A percentile compares a stretch with the other conserved stretches of the same genome.
Conservation (phyloP, 192 early-diverging fungal species). For the Mortierella antarctica region DNA sequence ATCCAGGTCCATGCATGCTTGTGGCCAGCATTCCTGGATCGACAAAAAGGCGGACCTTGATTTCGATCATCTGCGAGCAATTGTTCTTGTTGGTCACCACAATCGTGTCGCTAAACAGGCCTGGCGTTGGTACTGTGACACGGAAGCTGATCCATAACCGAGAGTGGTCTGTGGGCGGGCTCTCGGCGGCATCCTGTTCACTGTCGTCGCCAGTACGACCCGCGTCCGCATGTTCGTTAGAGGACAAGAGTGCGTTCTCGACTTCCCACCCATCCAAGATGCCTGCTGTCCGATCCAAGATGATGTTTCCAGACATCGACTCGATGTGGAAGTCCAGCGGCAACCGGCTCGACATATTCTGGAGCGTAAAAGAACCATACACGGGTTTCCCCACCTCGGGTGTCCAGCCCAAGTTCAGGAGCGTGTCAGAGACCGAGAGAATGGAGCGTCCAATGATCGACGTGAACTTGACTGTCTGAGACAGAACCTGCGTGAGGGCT, state of each 20-base stretch:
- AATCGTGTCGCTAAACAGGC: constrained; percentile 70
- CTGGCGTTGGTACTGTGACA: constrained; percentile 64
- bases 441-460: constrained; percentile 85
- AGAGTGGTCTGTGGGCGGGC: constrained; percentile 45
- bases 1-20: constrained; percentile 13
- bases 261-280: constrained; percentile 66
- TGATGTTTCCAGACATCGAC: constrained; percentile 61
- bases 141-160: constrained; percentile 66
- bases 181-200: constrained; percentile 17
- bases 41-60: constrained; percentile 79
- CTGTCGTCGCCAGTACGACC: background rate
- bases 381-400: constrained; percentile 58
- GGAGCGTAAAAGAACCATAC: constrained; percentile 71
- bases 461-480: constrained; percentile 83
- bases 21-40: constrained; percentile 60
- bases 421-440: constrained; percentile 69
- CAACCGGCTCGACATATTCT: constrained; percentile 75
- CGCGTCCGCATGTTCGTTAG: constrained; percentile 5
- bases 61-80: constrained; percentile 64
- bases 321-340: constrained; percentile 76
- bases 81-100: constrained; percentile 80
- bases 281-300: constrained; percentile 62
- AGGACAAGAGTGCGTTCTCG: constrained; percentile 16
- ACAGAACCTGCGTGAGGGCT: constrained; percentile 61
- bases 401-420: constrained; percentile 77